These are phyloP conservation scores for Kwoniella bestiolae DNA, from an alignment of 768 basidiomycete species.

Conservation along the genomic window DNA sequence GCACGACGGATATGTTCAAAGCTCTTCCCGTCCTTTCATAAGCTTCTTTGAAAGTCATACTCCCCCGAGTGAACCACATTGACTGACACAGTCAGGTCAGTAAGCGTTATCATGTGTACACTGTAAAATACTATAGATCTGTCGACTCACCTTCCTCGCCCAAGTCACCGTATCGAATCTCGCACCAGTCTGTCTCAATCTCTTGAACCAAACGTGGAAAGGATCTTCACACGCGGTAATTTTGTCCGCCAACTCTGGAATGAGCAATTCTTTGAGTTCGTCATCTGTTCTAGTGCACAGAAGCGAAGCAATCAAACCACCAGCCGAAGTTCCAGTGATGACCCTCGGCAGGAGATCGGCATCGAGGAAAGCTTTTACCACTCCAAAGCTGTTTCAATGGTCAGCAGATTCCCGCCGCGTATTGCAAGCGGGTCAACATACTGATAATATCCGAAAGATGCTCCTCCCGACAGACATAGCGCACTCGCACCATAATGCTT, in stretches of 20 bases:
- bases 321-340: slow-evolving; percentile 92
- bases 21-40: slow-evolving; percentile 90
- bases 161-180: slow-evolving; percentile 87
- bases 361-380: slow-evolving; percentile 89
- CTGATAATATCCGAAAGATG: slow-evolving; percentile 89
- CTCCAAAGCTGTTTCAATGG: slow-evolving; percentile 64
- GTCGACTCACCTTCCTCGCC: slow-evolving; percentile 77
- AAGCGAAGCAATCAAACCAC: slow-evolving; percentile 72
- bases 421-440: slow-evolving; percentile 15
- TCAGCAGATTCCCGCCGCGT: slow-evolving; percentile 61
- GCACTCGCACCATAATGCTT: slow-evolving; percentile 90
- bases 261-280: slow-evolving; percentile 75
- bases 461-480: slow-evolving; percentile 93
- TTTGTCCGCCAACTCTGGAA: slow-evolving; percentile 80
- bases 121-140: not conserved
- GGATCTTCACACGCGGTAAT: slow-evolving; percentile 68
- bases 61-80: slow-evolving; percentile 87
- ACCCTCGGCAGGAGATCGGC: slow-evolving; percentile 84
- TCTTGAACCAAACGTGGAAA: slow-evolving; percentile 55
- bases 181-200: slow-evolving; percentile 87
- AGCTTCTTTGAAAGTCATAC: slow-evolving; percentile 93
- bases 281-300: slow-evolving; percentile 85
- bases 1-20: slow-evolving; percentile 90
- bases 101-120: not conserved
- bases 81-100: slow-evolving; percentile 61